Conservation (phyloP, 208 protist genomes). For the Naegleria gruberi region DNA sequence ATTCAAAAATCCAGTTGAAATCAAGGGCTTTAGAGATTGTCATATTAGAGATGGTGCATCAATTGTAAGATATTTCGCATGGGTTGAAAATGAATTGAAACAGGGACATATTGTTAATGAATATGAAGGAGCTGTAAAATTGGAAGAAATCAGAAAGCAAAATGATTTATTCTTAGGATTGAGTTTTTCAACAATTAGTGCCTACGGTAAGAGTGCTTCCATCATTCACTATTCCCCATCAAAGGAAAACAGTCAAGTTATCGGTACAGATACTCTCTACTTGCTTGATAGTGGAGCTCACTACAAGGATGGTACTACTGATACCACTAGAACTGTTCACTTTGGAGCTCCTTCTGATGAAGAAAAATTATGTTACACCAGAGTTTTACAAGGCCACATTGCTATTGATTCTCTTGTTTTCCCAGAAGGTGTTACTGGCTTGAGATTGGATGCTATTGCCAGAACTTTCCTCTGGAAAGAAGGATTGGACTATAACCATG, state of each 20-base stretch:
- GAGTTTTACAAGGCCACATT: slow-evolving; percentile 89
- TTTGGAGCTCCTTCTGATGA: slow-evolving; percentile 57
- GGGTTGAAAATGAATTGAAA: slow-evolving; percentile 52
- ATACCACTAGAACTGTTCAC: slow-evolving; percentile 89
- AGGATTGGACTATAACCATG: slow-evolving; percentile 88
- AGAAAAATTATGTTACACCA: slow-evolving; percentile 80
- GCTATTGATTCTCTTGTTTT: slow-evolving; percentile 67
- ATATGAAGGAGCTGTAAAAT: slow-evolving; percentile 56
- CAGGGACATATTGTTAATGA: slow-evolving; percentile 50
- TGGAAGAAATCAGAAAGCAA: slow-evolving; percentile 64
- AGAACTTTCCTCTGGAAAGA: slow-evolving; percentile 73
- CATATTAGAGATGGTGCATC: slow-evolving; percentile 83
- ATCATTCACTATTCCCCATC: slow-evolving; percentile 87
- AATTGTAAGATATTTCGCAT: slow-evolving; percentile 77
- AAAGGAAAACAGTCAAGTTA: slow-evolving; percentile 43
- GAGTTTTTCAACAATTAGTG: slow-evolving; percentile 81
- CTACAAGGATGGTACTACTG: slow-evolving; percentile 89
- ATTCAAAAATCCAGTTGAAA: slow-evolving; percentile 78
- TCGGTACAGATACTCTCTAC: slow-evolving; percentile 69
- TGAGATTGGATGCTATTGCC: slow-evolving; percentile 74
- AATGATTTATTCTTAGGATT: slow-evolving; percentile 69
- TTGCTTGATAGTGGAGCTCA: slow-evolving; percentile 89
- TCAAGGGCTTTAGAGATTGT: slow-evolving; percentile 73
- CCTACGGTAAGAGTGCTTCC: slow-evolving; percentile 73
- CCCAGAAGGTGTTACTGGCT: slow-evolving; percentile 63